Evolutionary conservation across 2,329 filamentous ascomycete species (phyloP).

Genomic region (Sphaerostilbella broomeana): DNA sequence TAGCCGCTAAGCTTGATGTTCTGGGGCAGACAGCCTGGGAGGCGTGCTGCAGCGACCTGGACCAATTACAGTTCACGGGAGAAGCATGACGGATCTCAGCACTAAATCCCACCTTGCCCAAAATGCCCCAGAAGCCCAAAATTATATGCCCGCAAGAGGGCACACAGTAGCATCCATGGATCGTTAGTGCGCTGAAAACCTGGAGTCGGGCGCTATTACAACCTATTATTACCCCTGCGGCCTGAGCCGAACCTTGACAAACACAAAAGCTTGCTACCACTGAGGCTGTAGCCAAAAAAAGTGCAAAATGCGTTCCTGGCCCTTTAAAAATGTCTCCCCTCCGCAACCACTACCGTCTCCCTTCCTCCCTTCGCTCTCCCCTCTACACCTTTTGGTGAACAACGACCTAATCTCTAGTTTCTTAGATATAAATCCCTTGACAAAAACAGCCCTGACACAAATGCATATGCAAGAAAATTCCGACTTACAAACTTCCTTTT

Average conservation of each 20-base stretch:
- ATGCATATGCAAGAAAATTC: conserved; percentile 50
- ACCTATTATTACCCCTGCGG: too few species aligned
- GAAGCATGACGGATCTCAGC: background rate
- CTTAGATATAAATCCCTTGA: conserved; percentile 14
- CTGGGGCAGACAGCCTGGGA: too few species aligned
- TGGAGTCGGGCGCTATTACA: background rate
- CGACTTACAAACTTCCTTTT: conserved; percentile 41
- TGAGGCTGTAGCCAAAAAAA: background rate
- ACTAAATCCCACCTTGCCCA: too few species aligned
- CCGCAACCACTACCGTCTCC: background rate
- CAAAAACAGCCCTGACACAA: conserved; percentile 28
- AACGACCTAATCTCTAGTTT: background rate
- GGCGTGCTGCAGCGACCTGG: background rate
- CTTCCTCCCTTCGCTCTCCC: conserved; percentile 15
- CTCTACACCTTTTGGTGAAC: conserved; percentile 11
- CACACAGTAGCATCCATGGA: too few species aligned
- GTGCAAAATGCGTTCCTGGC: background rate
- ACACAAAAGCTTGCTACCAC: background rate
- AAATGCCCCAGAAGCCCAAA: too few species aligned
- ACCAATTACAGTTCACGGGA: too few species aligned
- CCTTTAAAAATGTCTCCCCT: conserved; percentile 3
- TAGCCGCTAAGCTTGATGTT: background rate
- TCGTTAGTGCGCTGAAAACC: background rate
- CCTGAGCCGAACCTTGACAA: too few species aligned
- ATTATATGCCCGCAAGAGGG: too few species aligned